These are phyloP conservation scores for Pestalotiopsis sp. DNA, from an alignment of 2,329 filamentous ascomycete genomes.

Conservation along the genomic window DNA sequence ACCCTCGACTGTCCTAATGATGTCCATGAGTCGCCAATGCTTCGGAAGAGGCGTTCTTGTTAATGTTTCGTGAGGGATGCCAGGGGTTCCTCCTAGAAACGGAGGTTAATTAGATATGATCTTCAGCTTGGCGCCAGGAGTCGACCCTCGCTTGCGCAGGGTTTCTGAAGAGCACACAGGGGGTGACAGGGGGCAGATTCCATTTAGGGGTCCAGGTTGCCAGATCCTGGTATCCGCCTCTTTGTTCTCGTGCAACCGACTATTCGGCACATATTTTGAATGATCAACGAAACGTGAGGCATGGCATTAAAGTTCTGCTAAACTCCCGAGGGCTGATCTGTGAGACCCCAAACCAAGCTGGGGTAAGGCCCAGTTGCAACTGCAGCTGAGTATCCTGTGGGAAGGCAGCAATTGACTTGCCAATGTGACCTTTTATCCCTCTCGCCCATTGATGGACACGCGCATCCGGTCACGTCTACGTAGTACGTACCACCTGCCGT, in stretches of 20 bases:
- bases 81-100: constrained; percentile 22
- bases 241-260: constrained; percentile 11
- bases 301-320: constrained; percentile 16
- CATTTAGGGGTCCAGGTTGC: constrained; percentile 20
- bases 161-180: constrained; percentile 23
- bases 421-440: not conserved
- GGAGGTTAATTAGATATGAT: constrained; percentile 31
- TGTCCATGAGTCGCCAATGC: not conserved
- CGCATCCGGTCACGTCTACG: not conserved
- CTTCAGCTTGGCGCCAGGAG: constrained; percentile 28
- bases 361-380: constrained; percentile 17
- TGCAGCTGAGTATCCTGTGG: not conserved
- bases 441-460: not conserved
- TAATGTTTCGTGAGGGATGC: constrained; percentile 1
- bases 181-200: constrained; percentile 20
- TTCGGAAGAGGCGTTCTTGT: constrained; percentile 8
- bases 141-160: constrained; percentile 28
- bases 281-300: constrained; percentile 18
- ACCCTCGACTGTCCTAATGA: not conserved
- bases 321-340: constrained; percentile 24
- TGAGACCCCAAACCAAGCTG: constrained; percentile 25
- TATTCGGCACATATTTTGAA: constrained; percentile 16
- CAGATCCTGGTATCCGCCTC: constrained; percentile 26
- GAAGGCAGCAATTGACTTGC: not conserved
- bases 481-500: not conserved